Conservation (phyloP, 2,329 filamentous ascomycete species). For the Tolypocladium nubicola region DNA sequence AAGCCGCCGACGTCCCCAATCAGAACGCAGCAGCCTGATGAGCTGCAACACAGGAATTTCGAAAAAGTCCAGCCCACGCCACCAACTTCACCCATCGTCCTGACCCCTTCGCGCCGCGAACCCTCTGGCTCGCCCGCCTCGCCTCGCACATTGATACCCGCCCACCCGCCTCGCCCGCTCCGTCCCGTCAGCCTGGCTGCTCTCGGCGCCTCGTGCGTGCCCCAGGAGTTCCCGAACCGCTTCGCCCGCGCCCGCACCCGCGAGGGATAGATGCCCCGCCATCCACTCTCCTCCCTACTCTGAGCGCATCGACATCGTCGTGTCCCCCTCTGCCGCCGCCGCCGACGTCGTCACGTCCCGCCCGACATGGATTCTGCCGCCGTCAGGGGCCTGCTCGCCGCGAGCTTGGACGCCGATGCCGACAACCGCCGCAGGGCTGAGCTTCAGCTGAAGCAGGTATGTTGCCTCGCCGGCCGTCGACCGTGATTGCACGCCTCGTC, state of each 20-base stretch:
- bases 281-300: constrained; percentile 1
- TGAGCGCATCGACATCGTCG: constrained; percentile 2
- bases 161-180: neutral
- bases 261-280: constrained; percentile 4
- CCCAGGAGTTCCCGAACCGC: neutral
- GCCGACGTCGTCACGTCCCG: neutral
- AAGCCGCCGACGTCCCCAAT: neutral
- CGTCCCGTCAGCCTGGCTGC: neutral
- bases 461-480: constrained; percentile 12
- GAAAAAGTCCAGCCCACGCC: constrained; percentile 1
- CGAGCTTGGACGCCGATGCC: constrained; percentile 64
- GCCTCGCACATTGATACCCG: neutral
- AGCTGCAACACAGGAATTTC: constrained; percentile 1
- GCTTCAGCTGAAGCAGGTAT: constrained; percentile 71
- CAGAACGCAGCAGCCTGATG: neutral
- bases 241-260: neutral
- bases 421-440: constrained; percentile 69
- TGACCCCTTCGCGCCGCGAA: neutral
- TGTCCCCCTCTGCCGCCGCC: neutral
- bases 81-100: neutral
- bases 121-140: neutral
- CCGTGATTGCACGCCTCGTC: neutral
- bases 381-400: constrained; percentile 66
- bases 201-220: neutral
- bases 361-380: constrained; percentile 59